Evolutionary conservation across 106 monocot species (phyloP).

Genomic region (Allium cepa): DNA sequence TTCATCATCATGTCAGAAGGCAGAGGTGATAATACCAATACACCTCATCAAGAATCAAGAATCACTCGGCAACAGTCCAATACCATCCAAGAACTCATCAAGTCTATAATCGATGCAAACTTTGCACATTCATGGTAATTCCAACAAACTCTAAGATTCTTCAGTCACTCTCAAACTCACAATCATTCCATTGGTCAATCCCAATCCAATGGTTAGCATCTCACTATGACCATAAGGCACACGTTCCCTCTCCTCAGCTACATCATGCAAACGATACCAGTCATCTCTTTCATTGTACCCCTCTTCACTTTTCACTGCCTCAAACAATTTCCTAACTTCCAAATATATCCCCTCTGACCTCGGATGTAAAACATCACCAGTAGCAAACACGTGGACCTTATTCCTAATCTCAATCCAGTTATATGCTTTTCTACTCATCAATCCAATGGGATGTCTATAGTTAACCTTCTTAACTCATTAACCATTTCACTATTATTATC

Average conservation of each 20-base stretch:
- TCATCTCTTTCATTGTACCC: constrained; percentile 7
- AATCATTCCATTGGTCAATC: constrained; percentile 29
- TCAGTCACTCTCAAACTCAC: too few relatives aligned
- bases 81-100: too few relatives aligned
- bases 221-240: constrained; percentile 42
- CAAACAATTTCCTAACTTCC: constrained; percentile 27
- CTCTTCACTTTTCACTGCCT: constrained; percentile 14
- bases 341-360: constrained; percentile 44
- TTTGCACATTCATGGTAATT: constrained; percentile 45
- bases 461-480: constrained; percentile 24
- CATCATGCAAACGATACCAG: constrained; percentile 53
- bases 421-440: constrained; percentile 36
- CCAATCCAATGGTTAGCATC: constrained; percentile 50
- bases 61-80: constrained; percentile 8
- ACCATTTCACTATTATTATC: constrained; percentile 22
- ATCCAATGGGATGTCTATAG: constrained; percentile 55
- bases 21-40: constrained; percentile 9
- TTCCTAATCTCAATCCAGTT: constrained; percentile 52
- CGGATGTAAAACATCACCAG: constrained; percentile 53
- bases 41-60: constrained; percentile 11
- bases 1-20: too few relatives aligned
- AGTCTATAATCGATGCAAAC: constrained; percentile 20
- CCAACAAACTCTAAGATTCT: constrained; percentile 23
- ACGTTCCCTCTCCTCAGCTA: constrained; percentile 52
- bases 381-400: constrained; percentile 51